Conservation (phyloP, 2,329 filamentous ascomycete genomes). For the Colletotrichum lentis region DNA sequence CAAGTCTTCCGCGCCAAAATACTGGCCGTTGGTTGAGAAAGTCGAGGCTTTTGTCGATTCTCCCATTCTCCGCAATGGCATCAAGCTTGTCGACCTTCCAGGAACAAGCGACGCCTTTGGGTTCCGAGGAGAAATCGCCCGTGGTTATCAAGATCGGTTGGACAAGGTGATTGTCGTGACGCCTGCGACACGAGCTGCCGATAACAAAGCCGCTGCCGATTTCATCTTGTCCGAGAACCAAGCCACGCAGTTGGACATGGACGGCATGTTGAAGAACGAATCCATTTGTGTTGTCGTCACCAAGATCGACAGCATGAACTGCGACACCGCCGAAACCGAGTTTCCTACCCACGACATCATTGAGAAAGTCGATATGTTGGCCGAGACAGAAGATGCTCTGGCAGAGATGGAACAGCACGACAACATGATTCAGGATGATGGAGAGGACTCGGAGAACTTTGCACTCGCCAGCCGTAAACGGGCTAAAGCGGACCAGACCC, state of each 20-base stretch:
- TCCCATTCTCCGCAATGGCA: constrained; percentile 29
- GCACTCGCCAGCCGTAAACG: no score
- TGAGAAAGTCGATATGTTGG: neutral
- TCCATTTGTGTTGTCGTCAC: constrained; percentile 34
- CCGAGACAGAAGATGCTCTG: neutral
- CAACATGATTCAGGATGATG: no score
- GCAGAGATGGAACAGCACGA: no score
- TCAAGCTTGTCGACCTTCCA: constrained; percentile 39
- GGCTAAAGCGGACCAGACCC: no score
- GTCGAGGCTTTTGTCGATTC: constrained; percentile 35
- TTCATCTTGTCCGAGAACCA: constrained; percentile 32
- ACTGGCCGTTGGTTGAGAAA: constrained; percentile 38
- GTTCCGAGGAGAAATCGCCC: constrained; percentile 29
- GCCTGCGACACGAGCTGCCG: constrained; percentile 32
- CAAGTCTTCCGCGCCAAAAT: neutral
- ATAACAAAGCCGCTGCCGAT: constrained; percentile 38
- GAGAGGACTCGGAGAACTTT: no score
- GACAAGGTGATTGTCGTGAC: constrained; percentile 35
- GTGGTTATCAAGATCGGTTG: constrained; percentile 16
- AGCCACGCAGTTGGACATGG: constrained; percentile 30
- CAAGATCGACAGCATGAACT: constrained; percentile 37
- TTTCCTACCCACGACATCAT: constrained; percentile 2
- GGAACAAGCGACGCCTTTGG: constrained; percentile 37
- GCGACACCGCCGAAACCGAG: constrained; percentile 16
- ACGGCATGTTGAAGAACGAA: constrained; percentile 29